Conservation (phyloP, 306 rosid species). For the Astragalus glycyphyllos region DNA sequence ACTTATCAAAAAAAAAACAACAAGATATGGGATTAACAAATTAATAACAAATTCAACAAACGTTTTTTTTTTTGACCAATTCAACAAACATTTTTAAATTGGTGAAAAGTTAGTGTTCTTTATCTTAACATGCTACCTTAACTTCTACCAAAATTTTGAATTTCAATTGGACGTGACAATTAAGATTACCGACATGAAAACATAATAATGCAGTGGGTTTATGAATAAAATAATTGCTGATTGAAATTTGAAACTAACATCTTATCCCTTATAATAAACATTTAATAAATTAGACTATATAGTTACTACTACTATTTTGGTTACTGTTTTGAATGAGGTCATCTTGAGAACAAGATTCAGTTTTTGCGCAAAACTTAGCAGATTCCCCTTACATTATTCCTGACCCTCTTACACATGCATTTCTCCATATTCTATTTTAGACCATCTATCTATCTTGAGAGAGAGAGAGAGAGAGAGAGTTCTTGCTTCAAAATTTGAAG, state of each 20-base stretch:
- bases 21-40: constrained; percentile 33
- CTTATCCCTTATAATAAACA: constrained; percentile 34
- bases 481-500: no score
- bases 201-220: constrained; percentile 7
- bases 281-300: constrained; percentile 13
- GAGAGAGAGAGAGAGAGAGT: constrained; percentile 6
- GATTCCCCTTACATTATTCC: constrained; percentile 81
- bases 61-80: no score
- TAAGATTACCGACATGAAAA: background rate
- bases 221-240: constrained; percentile 7
- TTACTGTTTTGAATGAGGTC: constrained; percentile 46
- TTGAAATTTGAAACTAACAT: constrained; percentile 34
- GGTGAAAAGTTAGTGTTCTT: background rate
- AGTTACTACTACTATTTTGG: background rate
- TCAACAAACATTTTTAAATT: no score
- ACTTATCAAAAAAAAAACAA: no score
- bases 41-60: background rate
- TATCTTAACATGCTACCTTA: constrained; percentile 6
- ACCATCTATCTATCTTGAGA: constrained; percentile 33
- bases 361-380: constrained; percentile 71
- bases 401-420: constrained; percentile 55
- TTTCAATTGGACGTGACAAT: constrained; percentile 31
- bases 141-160: constrained; percentile 14
- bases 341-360: constrained; percentile 58
- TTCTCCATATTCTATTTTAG: constrained; percentile 57